Percentiles rank a stretch among this genome's conserved stretches.
These are phyloP conservation scores for Lecanicillium sp. DNA, from an alignment of 2,329 filamentous ascomycete species.

Conservation along the genomic window DNA sequence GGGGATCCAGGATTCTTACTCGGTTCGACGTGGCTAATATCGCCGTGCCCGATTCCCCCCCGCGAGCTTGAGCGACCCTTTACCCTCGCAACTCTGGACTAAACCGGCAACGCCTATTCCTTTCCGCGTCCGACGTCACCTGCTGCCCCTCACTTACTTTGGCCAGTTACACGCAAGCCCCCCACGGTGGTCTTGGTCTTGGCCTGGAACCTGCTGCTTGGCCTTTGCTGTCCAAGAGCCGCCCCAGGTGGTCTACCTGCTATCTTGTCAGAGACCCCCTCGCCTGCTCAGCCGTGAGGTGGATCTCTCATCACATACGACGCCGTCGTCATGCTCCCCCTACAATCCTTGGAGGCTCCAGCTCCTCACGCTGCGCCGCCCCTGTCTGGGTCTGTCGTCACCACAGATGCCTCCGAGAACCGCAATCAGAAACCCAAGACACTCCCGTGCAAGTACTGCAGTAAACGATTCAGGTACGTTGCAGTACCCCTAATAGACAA, in stretches of 20 bases:
- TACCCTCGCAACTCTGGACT: conserved; percentile 6
- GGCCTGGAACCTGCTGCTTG: no score
- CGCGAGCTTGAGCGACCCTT: conserved; percentile 1
- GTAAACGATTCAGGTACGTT: conserved; percentile 50
- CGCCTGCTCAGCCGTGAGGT: no score
- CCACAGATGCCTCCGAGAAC: conserved; percentile 40
- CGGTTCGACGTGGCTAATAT: neutral
- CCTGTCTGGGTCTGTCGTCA: conserved; percentile 16
- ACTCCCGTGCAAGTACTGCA: conserved; percentile 55
- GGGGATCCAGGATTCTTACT: conserved; percentile 3
- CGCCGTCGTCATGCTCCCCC: conserved; percentile 39
- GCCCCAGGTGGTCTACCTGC: no score
- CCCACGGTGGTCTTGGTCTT: no score
- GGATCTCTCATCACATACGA: no score
- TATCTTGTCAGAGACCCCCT: no score
- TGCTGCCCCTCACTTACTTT: neutral
- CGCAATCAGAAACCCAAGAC: conserved; percentile 55
- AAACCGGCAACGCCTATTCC: no score
- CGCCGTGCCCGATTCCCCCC: no score
- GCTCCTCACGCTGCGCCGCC: conserved; percentile 21
- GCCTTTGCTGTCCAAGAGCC: no score
- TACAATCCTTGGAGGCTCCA: conserved; percentile 44
- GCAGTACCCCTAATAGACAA: neutral
- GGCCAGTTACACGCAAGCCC: no score
- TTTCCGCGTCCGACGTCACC: no score